phyloP scores from a whole-genome alignment of 2,329 filamentous ascomycete genomes.

The Cladosporium oxysporum region DNA sequence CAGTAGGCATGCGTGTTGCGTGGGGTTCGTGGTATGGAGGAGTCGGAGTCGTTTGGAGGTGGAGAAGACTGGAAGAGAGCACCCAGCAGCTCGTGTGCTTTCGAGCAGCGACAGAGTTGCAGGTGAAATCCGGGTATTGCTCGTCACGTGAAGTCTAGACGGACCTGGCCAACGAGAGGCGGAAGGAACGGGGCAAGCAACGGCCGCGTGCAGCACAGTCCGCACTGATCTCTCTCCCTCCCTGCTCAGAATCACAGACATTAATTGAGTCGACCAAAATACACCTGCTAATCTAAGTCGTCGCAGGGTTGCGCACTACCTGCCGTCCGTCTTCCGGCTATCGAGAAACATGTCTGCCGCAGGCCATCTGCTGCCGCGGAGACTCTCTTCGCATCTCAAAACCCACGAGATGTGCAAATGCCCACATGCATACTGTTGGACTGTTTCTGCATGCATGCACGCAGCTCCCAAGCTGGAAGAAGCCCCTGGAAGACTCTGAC shows the following conservation, averaged over 20 bases:
- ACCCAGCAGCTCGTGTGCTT: conserved; percentile 20
- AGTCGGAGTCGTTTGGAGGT: conserved; percentile 16
- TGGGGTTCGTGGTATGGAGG: conserved; percentile 21
- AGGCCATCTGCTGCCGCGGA: background rate
- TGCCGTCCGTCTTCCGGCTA: background rate
- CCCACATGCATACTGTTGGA: background rate
- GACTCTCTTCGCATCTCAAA: background rate
- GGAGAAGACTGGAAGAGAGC: conserved; percentile 8
- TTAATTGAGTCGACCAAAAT: conserved; percentile 11
- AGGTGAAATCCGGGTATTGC: conserved; percentile 3
- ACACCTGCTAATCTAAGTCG: conserved; percentile 1
- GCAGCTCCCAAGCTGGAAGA: background rate
- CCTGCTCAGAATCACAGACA: conserved; percentile 12
- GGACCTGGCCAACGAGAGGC: background rate
- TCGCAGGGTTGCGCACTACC: background rate
- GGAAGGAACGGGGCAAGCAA: conserved; percentile 1
- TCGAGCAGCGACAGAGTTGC: conserved; percentile 7
- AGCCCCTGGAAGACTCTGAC: background rate
- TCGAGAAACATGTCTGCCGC: background rate
- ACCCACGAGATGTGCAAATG: background rate
- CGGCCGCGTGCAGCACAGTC: background rate
- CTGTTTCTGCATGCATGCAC: background rate
- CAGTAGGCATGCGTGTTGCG: conserved; percentile 24
- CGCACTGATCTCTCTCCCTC: conserved; percentile 2
- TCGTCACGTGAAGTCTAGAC: conserved; percentile 4